Evolutionary conservation across 2,329 filamentous ascomycete genomes (phyloP), one percentile per base, ranked within the genome.

Genomic region (Podosphaera fusca): DNA sequence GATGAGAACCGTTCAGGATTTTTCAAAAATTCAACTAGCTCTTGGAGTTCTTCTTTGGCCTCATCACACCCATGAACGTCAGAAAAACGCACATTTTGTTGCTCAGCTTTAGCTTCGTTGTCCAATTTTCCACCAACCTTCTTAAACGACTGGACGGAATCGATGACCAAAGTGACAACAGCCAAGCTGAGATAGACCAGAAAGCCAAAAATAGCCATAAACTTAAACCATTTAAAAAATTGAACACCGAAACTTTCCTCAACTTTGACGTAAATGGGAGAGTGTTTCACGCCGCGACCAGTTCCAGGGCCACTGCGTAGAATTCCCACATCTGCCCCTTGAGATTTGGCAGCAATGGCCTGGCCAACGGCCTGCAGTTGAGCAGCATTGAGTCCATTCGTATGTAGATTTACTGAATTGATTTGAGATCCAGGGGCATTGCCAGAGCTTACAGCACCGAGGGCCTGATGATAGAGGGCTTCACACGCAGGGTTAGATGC

Each of bases 51-150:
- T 65, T 98, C 94, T 73, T 96, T 98, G 61, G 92, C 92, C 70
- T 98, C 94, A 61, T 96, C 89, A 63, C 90, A 96, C 56, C 92
- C 92, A 67, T 98, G 92, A 5, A 98, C 92, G 68, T 98, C 92
- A 58, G 77, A 78, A 72, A 98, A 98, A 52, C 86, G 82, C 29
- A 88, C 88, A 58, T 79, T 95, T 69, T 98, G 92, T 64, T 89
- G 82, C 69, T 96, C 87, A 6, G 92, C 84, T 68, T 94, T 90
- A 60, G 89, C 88, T 70, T 98, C 88, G 59, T 85, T 86, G 58
- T 82, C 79, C 2, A 75, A 70, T 66, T 76, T 78, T 56, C 81
- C 81, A 10, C 82, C 80, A 8, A 88, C 82, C 59, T 87, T 89
- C 70, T 87, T 88, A 63, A 94, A 72, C 8, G 84, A 74, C 61